Conservation (phyloP, 1,139 yeast genomes). For the Yamadazyma spencermartinsiae region DNA sequence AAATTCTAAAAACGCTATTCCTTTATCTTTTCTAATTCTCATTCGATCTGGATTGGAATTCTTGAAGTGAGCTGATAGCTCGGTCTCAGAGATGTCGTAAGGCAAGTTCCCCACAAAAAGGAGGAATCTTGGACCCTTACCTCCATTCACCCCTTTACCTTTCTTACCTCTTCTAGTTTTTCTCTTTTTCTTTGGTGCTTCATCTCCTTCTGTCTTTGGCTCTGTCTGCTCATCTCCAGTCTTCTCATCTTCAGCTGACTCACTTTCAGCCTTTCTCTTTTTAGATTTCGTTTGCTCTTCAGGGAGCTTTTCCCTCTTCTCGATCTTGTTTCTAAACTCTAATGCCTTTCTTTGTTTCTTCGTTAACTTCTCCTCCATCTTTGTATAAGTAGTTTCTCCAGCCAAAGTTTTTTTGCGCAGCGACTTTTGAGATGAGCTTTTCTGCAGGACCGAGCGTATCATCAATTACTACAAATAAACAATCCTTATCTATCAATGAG, state of each 20-base stretch:
- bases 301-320: conserved; percentile 39
- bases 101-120: conserved; percentile 94
- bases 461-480: background rate
- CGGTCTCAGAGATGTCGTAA: conserved; percentile 61
- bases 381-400: too few species aligned
- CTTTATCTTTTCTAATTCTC: conserved; percentile 79
- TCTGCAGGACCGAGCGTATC: background rate
- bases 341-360: conserved; percentile 81
- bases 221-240: conserved; percentile 27
- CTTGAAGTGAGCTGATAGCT: conserved; percentile 72
- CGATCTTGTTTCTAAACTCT: conserved; percentile 49
- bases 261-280: conserved; percentile 18
- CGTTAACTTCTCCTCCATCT: conserved; percentile 47
- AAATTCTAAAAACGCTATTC: conserved; percentile 92
- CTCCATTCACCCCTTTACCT: conserved; percentile 53
- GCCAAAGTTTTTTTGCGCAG: too few species aligned
- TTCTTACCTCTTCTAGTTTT: conserved; percentile 79
- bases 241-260: conserved; percentile 16
- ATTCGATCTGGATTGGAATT: conserved; percentile 70
- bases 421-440: conserved; percentile 3
- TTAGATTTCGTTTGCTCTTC: conserved; percentile 22
- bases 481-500: background rate
- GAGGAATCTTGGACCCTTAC: conserved; percentile 69
- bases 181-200: conserved; percentile 56
- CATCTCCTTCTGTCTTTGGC: conserved; percentile 12